These are phyloP conservation scores for Lachnellula willkommii DNA, from an alignment of 2,329 filamentous ascomycete genomes.

Conservation along the genomic window DNA sequence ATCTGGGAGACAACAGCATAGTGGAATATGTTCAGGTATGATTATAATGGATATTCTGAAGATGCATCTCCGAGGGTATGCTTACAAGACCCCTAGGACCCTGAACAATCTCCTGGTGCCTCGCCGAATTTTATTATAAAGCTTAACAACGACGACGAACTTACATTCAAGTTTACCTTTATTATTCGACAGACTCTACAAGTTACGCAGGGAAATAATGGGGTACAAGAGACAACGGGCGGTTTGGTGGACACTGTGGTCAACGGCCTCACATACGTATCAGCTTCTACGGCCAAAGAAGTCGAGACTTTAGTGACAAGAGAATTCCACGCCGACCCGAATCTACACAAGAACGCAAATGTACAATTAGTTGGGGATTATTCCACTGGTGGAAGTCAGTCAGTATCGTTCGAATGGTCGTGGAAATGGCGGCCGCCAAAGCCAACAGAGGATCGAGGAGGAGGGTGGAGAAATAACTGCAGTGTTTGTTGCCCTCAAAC, in stretches of 20 bases:
- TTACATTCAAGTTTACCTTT: conserved; percentile 90
- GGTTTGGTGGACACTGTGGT: conserved; percentile 66
- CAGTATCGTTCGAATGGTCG: conserved; percentile 86
- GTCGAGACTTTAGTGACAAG: conserved; percentile 90
- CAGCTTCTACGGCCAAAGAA: conserved; percentile 78
- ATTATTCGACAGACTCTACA: conserved; percentile 56
- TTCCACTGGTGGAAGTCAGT: conserved; percentile 73
- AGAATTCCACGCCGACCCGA: conserved; percentile 95
- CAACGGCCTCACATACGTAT: conserved; percentile 86
- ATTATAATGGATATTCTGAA: conserved; percentile 3
- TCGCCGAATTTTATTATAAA: conserved; percentile 77
- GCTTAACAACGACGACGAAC: conserved; percentile 83
- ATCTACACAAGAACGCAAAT: conserved; percentile 94
- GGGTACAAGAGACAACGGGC: conserved; percentile 45
- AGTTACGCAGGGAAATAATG: conserved; percentile 37
- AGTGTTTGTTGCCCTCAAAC: conserved; percentile 53
- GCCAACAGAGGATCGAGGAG: conserved; percentile 70
- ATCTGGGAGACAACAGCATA: conserved; percentile 65
- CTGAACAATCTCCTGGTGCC: conserved; percentile 52
- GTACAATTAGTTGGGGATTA: conserved; percentile 94
- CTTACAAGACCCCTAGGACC: conserved; percentile 55
- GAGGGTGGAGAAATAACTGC: conserved; percentile 93
- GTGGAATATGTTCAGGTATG: conserved; percentile 88
- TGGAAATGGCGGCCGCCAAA: conserved; percentile 98
- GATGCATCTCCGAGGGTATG: conserved; percentile 11